These are phyloP conservation scores for Bryoerythrophyllum caledonicum DNA, from an alignment of 225 moss, liverwort and hornwort species.

Conservation along the genomic window DNA sequence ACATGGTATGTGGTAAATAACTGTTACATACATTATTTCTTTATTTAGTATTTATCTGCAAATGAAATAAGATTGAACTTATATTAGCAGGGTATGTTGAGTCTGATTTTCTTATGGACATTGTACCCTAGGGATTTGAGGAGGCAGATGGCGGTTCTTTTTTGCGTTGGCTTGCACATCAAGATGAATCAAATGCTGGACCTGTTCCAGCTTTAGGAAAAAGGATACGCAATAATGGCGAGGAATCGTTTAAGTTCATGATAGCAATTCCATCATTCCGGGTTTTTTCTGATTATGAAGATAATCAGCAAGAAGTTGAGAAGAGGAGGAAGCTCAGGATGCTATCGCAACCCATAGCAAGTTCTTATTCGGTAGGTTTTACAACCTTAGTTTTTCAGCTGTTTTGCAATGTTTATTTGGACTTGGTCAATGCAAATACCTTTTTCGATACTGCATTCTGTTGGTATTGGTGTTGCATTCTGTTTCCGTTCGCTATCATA, in stretches of 20 bases:
- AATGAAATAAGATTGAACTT: constrained; percentile 3
- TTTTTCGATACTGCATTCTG: not conserved
- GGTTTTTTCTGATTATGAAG: constrained; percentile 53
- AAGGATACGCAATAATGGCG: constrained; percentile 20
- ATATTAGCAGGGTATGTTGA: not conserved
- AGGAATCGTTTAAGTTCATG: constrained; percentile 24
- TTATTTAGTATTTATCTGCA: constrained; percentile 20
- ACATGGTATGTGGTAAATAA: too few species aligned
- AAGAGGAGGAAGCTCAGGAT: constrained; percentile 35
- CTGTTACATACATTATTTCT: too few species aligned
- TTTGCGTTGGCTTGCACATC: constrained; percentile 56
- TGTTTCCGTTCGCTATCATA: not conserved
- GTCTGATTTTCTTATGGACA: constrained; percentile 2
- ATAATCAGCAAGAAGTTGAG: constrained; percentile 37
- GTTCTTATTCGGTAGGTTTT: constrained; percentile 29
- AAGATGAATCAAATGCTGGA: constrained; percentile 33
- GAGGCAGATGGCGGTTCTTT: constrained; percentile 57
- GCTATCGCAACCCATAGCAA: constrained; percentile 19
- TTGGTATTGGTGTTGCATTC: too few species aligned
- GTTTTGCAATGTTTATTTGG: constrained; percentile 6
- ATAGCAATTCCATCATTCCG: constrained; percentile 70
- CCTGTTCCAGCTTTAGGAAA: constrained; percentile 26
- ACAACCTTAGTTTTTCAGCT: not conserved
- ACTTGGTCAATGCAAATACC: not conserved
- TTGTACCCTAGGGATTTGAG: constrained; percentile 43